These are phyloP conservation scores for Dipteronia dyeriana DNA, from an alignment of 345 rosid genomes.

Conservation along the genomic window DNA sequence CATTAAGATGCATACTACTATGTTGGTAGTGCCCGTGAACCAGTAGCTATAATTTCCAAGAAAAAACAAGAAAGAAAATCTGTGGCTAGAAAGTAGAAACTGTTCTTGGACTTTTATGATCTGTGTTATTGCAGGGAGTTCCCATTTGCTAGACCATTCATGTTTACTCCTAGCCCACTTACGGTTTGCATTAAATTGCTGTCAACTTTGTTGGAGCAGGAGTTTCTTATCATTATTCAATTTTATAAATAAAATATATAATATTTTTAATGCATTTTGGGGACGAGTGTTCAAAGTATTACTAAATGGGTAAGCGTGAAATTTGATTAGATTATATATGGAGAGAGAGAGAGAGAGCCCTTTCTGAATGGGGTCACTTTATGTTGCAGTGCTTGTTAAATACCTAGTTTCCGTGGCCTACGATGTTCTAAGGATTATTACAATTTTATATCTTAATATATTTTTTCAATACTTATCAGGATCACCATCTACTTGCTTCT, in stretches of 20 bases:
- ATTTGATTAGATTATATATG: background rate
- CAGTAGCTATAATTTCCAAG: background rate
- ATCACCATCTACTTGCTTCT: constrained; percentile 67
- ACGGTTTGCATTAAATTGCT: background rate
- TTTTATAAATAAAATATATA: background rate
- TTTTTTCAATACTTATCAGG: constrained; percentile 38
- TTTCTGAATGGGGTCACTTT: background rate
- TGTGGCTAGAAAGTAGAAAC: background rate
- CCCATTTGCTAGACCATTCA: background rate
- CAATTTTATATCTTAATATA: background rate
- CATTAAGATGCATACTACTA: background rate
- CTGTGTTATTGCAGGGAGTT: background rate
- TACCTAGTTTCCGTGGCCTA: background rate
- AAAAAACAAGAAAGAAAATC: background rate
- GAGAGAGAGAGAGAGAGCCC: background rate
- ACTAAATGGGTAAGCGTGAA: background rate
- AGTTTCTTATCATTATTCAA: background rate
- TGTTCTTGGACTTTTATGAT: background rate
- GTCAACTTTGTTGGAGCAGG: background rate
- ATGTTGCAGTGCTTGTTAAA: background rate
- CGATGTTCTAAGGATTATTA: background rate
- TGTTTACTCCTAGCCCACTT: background rate
- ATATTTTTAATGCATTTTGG: background rate
- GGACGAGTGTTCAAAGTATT: background rate
- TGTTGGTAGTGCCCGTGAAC: background rate